Percentiles rank a stretch among this genome's conserved stretches.
phyloP scores from a whole-genome alignment of 2,329 filamentous ascomycete genomes.

The Setomelanomma holmii region DNA sequence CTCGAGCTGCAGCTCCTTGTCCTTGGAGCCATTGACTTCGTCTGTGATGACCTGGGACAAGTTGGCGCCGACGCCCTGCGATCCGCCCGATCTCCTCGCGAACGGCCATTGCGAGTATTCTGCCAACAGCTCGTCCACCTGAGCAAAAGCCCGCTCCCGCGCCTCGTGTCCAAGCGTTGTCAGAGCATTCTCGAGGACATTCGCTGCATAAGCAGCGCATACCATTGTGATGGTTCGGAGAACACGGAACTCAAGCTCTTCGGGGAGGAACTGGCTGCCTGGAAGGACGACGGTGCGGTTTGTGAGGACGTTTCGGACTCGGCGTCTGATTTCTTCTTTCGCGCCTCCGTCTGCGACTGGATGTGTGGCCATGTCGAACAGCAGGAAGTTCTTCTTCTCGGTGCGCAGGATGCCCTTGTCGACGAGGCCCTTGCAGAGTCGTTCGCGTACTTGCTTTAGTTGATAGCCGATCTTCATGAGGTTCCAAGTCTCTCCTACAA shows the following conservation, averaged over 20 bases:
- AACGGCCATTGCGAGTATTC: constrained; percentile 99
- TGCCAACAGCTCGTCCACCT: constrained; percentile 93
- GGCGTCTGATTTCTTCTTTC: constrained; percentile 94
- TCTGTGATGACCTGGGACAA: constrained; percentile 85
- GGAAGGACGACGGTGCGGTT: constrained; percentile 93
- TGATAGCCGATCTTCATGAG: constrained; percentile 99
- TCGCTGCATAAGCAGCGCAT: constrained; percentile 96
- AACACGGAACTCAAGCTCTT: constrained; percentile 93
- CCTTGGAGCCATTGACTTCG: constrained; percentile 84
- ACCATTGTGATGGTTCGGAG: constrained; percentile 93
- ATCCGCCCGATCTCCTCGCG: constrained; percentile 76
- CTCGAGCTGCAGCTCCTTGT: constrained; percentile 95
- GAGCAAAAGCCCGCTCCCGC: constrained; percentile 90
- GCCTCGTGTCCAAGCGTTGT: constrained; percentile 93
- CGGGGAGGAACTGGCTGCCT: constrained; percentile 85
- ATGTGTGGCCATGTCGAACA: constrained; percentile 99
- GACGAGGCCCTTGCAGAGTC: constrained; percentile 93
- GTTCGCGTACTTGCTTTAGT: constrained; percentile 97
- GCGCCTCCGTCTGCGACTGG: constrained; percentile 94
- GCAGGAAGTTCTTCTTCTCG: constrained; percentile 98
- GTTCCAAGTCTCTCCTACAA: constrained; percentile 95
- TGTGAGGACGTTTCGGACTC: constrained; percentile 90
- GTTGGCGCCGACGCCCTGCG: constrained; percentile 89
- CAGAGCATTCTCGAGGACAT: constrained; percentile 97
- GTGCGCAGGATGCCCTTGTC: constrained; percentile 98